A percentile compares a stretch with the other conserved stretches of the same genome.
phyloP scores from a whole-genome alignment of 1,139 yeast genomes.

The Geotrichum carabidarum region DNA sequence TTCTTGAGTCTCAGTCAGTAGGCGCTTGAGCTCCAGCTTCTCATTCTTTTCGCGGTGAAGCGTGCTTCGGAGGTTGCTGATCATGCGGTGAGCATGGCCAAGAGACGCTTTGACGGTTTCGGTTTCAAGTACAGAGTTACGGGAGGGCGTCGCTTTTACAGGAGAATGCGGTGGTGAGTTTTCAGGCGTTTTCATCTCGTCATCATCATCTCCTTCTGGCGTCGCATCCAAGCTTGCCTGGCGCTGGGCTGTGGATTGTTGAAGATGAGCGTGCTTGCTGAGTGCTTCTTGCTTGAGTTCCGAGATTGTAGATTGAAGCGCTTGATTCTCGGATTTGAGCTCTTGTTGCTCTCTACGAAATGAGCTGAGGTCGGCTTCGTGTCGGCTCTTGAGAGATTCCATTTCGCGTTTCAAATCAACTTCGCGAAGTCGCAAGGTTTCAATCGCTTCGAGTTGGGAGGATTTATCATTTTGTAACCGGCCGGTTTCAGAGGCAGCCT shows the following conservation, averaged over 20 bases:
- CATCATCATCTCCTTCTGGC: conserved; percentile 22
- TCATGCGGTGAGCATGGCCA: conserved; percentile 54
- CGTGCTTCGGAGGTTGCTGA: conserved; percentile 30
- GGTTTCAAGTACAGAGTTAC: conserved; percentile 53
- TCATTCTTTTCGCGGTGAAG: conserved; percentile 37
- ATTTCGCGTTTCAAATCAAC: conserved; percentile 30
- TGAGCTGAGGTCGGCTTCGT: conserved; percentile 25
- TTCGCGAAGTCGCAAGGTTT: conserved; percentile 31
- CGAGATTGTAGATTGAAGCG: conserved; percentile 22
- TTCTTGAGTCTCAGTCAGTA: conserved; percentile 28
- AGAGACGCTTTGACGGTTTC: conserved; percentile 66
- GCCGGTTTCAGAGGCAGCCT: conserved; percentile 30
- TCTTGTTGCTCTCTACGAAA: conserved; percentile 25
- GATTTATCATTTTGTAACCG: conserved; percentile 27
- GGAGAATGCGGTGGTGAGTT: conserved; percentile 43
- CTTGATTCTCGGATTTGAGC: conserved; percentile 28
- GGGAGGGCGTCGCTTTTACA: conserved; percentile 45
- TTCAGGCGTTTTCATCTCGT: conserved; percentile 26
- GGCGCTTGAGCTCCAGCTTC: conserved; percentile 34
- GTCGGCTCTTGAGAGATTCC: conserved; percentile 26
- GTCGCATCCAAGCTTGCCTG: conserved; percentile 9
- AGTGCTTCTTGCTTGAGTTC: conserved; percentile 22
- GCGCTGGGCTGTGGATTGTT: conserved; percentile 27
- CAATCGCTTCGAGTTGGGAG: conserved; percentile 35
- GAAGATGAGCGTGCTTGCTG: conserved; percentile 11